A percentile compares a stretch with the other conserved stretches of the same genome.
Conservation (phyloP, 371 early-diverging fungal species). For the Nematocida sp. region DNA sequence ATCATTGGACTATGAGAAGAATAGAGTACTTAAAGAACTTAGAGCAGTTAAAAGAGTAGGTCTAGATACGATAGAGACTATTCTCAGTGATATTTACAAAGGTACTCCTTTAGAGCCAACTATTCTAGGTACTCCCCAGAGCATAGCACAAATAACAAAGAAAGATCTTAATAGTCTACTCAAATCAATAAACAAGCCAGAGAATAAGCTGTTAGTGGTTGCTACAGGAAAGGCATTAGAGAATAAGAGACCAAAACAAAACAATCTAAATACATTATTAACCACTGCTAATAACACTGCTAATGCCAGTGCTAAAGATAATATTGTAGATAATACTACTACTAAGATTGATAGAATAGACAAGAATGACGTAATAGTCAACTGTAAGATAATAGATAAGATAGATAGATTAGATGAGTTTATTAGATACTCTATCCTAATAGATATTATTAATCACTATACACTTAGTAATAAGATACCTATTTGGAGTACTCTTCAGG, state of each 20-base stretch:
- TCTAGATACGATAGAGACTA: background rate
- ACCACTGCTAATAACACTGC: background rate
- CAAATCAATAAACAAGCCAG: background rate
- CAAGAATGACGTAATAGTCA: too few relatives aligned
- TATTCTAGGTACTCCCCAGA: constrained; percentile 4
- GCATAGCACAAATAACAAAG: background rate
- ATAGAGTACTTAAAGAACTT: background rate
- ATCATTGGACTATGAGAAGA: background rate
- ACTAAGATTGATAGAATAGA: too few relatives aligned
- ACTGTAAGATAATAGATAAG: too few relatives aligned
- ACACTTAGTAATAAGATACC: too few relatives aligned
- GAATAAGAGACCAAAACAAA: background rate
- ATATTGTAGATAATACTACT: too few relatives aligned
- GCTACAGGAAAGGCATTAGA: background rate
- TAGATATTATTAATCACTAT: too few relatives aligned
- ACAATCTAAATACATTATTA: background rate
- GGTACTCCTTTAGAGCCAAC: background rate
- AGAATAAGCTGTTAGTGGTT: constrained; percentile 1
- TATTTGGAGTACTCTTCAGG: too few relatives aligned
- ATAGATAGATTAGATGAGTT: too few relatives aligned
- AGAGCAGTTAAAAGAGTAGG: background rate
- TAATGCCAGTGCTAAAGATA: too few relatives aligned
- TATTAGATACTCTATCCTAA: too few relatives aligned
- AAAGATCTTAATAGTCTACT: background rate
- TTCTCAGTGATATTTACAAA: background rate